phyloP scores from a whole-genome alignment of 768 basidiomycete genomes.

The Mycena rosella region DNA sequence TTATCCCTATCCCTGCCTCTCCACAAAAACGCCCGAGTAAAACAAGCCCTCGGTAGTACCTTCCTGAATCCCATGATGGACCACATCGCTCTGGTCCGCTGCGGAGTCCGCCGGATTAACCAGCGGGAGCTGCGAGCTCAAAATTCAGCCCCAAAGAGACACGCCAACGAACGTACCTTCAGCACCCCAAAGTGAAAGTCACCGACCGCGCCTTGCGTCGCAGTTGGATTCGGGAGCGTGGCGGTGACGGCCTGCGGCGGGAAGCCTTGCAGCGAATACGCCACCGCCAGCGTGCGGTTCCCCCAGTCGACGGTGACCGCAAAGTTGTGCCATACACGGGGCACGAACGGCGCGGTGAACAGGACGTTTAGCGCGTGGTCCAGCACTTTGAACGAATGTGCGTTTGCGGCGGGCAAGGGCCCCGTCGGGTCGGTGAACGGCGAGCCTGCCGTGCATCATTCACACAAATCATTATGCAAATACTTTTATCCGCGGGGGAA shows the following conservation, averaged over 20 bases:
- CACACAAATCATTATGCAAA: constrained; percentile 5
- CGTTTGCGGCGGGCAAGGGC: constrained; percentile 53
- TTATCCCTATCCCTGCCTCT: no score
- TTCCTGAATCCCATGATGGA: constrained; percentile 71
- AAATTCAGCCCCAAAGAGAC: not conserved
- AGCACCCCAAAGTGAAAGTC: constrained; percentile 74
- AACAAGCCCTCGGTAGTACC: constrained; percentile 65
- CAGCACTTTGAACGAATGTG: constrained; percentile 66
- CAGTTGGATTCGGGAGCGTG: constrained; percentile 56
- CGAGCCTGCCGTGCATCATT: constrained; percentile 55
- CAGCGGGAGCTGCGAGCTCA: constrained; percentile 60
- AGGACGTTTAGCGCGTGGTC: constrained; percentile 65
- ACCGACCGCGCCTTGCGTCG: constrained; percentile 58
- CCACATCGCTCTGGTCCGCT: constrained; percentile 65
- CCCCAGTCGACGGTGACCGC: constrained; percentile 70
- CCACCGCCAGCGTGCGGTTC: constrained; percentile 60
- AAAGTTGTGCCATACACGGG: constrained; percentile 69
- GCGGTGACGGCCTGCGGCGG: constrained; percentile 59
- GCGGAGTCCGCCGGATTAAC: constrained; percentile 60
- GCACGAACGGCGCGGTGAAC: constrained; percentile 61
- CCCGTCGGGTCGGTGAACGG: constrained; percentile 69
- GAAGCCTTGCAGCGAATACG: constrained; percentile 60
- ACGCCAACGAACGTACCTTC: constrained; percentile 56
- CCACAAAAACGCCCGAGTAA: constrained; percentile 72
- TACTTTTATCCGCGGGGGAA: not conserved